Percentiles rank a stretch among this genome's conserved stretches.
phyloP scores from a whole-genome alignment of 495 filamentous ascomycete genomes.

The Podospora appendiculata region DNA sequence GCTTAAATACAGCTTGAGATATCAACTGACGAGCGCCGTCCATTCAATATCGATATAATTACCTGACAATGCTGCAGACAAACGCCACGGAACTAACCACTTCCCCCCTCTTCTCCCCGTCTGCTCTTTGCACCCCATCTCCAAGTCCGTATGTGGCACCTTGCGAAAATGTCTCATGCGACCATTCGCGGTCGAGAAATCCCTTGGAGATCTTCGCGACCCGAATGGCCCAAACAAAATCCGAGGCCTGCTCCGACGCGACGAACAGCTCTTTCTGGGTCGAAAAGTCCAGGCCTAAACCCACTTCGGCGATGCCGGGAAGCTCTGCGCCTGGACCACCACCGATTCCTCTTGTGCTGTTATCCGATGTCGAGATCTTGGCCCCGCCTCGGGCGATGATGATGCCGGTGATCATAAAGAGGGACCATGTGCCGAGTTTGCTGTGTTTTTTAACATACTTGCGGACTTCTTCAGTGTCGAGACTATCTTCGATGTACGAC shows the following conservation, averaged over 20 bases:
- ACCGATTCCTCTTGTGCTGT: not conserved
- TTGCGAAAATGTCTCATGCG: not conserved
- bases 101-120: too few species aligned
- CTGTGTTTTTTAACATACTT: not conserved
- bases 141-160: not conserved
- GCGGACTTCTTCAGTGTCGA: not conserved
- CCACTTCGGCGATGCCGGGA: not conserved
- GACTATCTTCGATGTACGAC: not conserved
- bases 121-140: not conserved
- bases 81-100: too few species aligned
- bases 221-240: slow-evolving; percentile 9
- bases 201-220: slow-evolving; percentile 6
- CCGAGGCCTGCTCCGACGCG: not conserved
- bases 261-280: not conserved
- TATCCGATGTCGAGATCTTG: not conserved
- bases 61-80: too few species aligned
- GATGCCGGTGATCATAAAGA: slow-evolving; percentile 10
- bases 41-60: too few species aligned
- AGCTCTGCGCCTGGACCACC: too few species aligned
- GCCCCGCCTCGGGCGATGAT: slow-evolving; percentile 2
- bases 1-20: too few species aligned
- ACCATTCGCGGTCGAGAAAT: not conserved
- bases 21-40: too few species aligned
- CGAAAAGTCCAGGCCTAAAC: not conserved
- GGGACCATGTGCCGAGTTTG: not conserved